Base-by-base conservation (phyloP, 768 basidiomycete genomes). In the Serendipita indica region DNA sequence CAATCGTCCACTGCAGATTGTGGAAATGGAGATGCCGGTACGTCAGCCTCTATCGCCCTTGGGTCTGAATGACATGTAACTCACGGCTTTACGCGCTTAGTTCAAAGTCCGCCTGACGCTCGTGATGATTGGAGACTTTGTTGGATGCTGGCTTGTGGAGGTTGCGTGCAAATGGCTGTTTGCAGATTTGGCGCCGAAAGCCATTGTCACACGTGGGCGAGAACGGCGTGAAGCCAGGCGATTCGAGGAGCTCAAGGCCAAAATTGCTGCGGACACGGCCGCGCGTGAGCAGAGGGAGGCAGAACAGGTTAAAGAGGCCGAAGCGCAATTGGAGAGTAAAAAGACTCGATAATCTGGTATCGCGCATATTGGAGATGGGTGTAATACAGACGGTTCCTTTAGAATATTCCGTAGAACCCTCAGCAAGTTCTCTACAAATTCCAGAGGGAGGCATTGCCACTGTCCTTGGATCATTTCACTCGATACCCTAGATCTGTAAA, bases 1-100 rank as follows among this genome's bases (percentile, higher is more conserved):
- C 61, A 98, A 94, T 68, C 75, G 89, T 27, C 98, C 96, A 94
- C 76, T 99, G 45, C 96, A 98, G 70, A 84, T 98, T 39, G 91
- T 96, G 25, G 89, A 87, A 69, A 93, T 99, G 94, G 71, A 81
- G 43, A 65, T 66, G 6, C 63, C 73, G 32, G 93, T 96, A 65
- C 62, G 90, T 80, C 10, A 30, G 37, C 14, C 32, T 52, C 34
- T 12, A 13, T 56, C 33, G 7, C 18, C 16, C 28, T 46, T n/a
- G n/a, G n/a, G n/a, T 5, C 13, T 33, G 25, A 57, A 30, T 57
- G 1, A n/a, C 14, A 49, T 18, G 33, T 60, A 39, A 46, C 13
- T 3, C 28, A 32, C 57, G 10, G 49, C 32, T 37, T 46, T 49
- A 2, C 57, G 2, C 20, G 1, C 58, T 1, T 61, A 94, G 90